These are phyloP conservation scores for Theobroma cacao DNA, from an alignment of 345 rosid species.

Conservation along the genomic window DNA sequence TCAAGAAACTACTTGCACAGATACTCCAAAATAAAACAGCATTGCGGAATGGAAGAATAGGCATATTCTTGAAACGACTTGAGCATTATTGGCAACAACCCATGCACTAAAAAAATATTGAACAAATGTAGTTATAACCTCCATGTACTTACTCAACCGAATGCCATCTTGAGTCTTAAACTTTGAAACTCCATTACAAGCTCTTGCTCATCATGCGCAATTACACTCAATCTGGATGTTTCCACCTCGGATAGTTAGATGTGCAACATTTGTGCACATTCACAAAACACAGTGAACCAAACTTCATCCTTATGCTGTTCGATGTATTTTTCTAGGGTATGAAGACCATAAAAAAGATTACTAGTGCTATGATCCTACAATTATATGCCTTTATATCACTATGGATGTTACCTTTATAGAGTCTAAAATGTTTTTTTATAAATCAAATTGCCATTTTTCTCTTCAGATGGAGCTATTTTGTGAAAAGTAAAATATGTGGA, in stretches of 20 bases:
- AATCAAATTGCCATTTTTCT: background rate
- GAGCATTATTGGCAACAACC: too few species aligned
- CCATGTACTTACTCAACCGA: too few species aligned
- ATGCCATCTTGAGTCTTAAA: too few species aligned
- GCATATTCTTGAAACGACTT: too few species aligned
- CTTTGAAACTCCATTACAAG: too few species aligned
- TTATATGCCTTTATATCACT: background rate
- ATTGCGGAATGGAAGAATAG: too few species aligned
- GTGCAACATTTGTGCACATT: background rate
- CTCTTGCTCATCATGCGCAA: too few species aligned
- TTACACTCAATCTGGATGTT: too few species aligned
- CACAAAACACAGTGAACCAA: background rate
- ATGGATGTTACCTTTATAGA: conserved; percentile 5
- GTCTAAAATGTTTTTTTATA: background rate
- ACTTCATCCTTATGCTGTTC: background rate
- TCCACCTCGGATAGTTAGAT: background rate
- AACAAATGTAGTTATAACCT: too few species aligned
- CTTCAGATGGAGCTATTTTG: background rate
- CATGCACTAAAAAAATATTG: too few species aligned
- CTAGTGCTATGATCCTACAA: background rate
- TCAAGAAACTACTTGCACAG: too few species aligned
- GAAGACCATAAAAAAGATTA: background rate
- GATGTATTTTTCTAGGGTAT: background rate
- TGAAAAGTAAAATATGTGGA: background rate
- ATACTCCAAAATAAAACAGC: too few species aligned